Evolutionary conservation across 2,329 filamentous ascomycete genomes (phyloP), one percentile per base, ranked within the genome.

Genomic region (Penicillium sp.): DNA sequence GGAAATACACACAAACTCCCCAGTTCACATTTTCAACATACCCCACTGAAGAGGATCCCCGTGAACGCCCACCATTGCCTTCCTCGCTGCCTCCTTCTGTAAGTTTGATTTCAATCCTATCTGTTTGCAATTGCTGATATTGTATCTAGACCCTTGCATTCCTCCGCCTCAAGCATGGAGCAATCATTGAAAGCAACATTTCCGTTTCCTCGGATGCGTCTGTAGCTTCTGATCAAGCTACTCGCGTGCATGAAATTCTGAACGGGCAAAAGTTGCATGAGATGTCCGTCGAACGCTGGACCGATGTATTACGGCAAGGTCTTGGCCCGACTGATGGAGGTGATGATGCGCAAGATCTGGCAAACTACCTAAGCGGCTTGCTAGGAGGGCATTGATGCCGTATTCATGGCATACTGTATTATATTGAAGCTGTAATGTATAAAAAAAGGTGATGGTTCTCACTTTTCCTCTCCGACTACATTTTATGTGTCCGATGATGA

Each of bases 1-100:
- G 92, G 92, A 88, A 89, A 57, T 96, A 89, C 74, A 85, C 85
- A 2, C 92, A 96, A 76, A 96, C 93, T 2, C 93, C 93, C 1
- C 88, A 88, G 54, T 97, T 96, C 72, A 86, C 83, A 8, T 87
- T 93, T 64, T 86, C 85, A 3, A 87, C 83, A 3, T 77, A 83
- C 71, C 75, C 88, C 37, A 82, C 81, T 60, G 78, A 85, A 61
- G 78, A 85, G 43, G 80, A 89, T 74, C 78, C 84, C 55, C 77
- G 86, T 55, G 75, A 81, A 58, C 78, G 85, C 39, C 84, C 85
- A 1, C 65, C 72, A 0, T 59, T 84, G 13, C 82, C 84, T 1
- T 69, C 75, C 13, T 72, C 77, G 23, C 74, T 88, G 3, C 79
- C 78, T 4, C 58, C 72, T 27, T 75, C 75, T 43, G 82, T 83